These are phyloP conservation scores for Hippophae gyantsensis DNA, from an alignment of 306 rosid species.

Conservation along the genomic window DNA sequence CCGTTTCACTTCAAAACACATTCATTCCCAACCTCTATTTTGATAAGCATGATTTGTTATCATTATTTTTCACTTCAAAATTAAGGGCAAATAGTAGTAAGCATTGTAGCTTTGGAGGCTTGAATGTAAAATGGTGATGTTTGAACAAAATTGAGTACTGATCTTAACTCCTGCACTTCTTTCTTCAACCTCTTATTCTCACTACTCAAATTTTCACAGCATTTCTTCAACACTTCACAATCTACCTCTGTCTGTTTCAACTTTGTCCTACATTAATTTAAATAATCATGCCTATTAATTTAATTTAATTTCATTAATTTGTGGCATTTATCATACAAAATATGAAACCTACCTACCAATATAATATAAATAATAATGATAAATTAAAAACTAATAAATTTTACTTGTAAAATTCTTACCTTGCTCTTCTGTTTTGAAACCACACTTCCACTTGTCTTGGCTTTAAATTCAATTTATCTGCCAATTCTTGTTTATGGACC, in stretches of 20 bases:
- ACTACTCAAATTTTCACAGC: conserved; percentile 45
- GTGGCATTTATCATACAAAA: too few species aligned
- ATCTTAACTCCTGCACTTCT: conserved; percentile 54
- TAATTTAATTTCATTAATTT: neutral
- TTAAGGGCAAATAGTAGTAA: too few species aligned
- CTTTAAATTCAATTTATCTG: conserved; percentile 24
- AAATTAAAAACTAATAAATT: neutral
- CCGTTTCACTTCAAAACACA: too few species aligned
- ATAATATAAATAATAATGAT: too few species aligned
- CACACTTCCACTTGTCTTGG: conserved; percentile 34
- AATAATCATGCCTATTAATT: neutral
- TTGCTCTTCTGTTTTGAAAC: conserved; percentile 35
- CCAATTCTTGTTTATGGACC: conserved; percentile 23
- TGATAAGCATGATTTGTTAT: too few species aligned
- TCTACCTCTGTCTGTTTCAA: conserved; percentile 77
- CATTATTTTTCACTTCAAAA: too few species aligned
- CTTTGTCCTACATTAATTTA: conserved; percentile 50
- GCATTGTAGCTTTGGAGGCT: too few species aligned
- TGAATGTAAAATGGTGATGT: too few species aligned
- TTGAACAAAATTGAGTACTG: neutral
- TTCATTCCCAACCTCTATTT: too few species aligned
- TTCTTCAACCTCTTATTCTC: conserved; percentile 70
- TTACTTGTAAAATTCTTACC: conserved; percentile 4
- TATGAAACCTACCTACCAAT: too few species aligned
- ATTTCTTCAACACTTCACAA: conserved; percentile 61